Evolutionary conservation across 306 rosid species (phyloP).

Genomic region (Prosopis cineraria): DNA sequence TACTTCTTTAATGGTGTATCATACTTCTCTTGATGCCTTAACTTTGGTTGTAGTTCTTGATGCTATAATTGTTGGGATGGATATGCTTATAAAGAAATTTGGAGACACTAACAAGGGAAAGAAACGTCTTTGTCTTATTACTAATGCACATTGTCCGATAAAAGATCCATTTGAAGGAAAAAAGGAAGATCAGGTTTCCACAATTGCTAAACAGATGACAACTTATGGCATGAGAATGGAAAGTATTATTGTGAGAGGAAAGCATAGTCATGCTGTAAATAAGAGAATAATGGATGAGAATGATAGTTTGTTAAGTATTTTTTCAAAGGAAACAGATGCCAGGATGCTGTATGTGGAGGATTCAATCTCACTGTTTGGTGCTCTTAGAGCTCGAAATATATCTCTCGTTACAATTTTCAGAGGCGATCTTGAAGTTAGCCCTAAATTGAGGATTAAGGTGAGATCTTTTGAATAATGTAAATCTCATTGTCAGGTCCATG

Average conservation of each 20-base stretch:
- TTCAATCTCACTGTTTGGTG: constrained; percentile 76
- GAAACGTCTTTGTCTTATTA: constrained; percentile 78
- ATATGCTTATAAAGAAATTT: constrained; percentile 84
- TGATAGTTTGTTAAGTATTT: constrained; percentile 61
- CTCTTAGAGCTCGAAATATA: constrained; percentile 73
- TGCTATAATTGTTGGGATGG: constrained; percentile 91
- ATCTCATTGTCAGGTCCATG: constrained; percentile 24
- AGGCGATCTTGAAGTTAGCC: constrained; percentile 83
- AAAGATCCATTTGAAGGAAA: constrained; percentile 78
- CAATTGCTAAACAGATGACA: constrained; percentile 76
- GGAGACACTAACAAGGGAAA: constrained; percentile 73
- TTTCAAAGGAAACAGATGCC: constrained; percentile 70
- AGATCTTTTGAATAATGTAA: constrained; percentile 30
- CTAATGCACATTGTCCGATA: constrained; percentile 73
- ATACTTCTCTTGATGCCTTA: constrained; percentile 53
- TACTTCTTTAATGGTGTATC: constrained; percentile 18
- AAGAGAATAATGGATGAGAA: constrained; percentile 72
- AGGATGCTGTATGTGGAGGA: constrained; percentile 66
- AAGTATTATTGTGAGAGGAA: constrained; percentile 74
- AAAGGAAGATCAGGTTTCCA: constrained; percentile 79
- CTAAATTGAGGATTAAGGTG: constrained; percentile 80
- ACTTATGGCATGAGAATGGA: constrained; percentile 81
- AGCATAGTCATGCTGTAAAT: constrained; percentile 45
- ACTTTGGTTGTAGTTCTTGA: constrained; percentile 80
- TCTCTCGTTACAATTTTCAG: constrained; percentile 71